phyloP scores from a whole-genome alignment of 805 yeast genomes.

The Wickerhamomyces strasburgensis region DNA sequence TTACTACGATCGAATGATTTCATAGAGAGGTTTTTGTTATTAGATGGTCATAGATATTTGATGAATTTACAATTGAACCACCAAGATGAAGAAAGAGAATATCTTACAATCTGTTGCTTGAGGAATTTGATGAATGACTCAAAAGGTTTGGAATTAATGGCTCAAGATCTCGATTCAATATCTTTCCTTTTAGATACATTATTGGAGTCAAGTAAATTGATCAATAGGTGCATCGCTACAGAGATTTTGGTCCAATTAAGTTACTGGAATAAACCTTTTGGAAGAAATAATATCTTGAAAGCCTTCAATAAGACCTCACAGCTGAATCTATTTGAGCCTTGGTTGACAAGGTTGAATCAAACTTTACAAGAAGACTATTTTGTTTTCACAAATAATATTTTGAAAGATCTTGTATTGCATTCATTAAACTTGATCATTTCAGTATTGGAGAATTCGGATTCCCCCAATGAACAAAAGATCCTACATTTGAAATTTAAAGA shows the following conservation, averaged over 20 bases:
- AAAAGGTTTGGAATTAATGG: slow-evolving; percentile 22
- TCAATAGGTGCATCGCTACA: slow-evolving; percentile 49
- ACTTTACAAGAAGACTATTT: slow-evolving; percentile 15
- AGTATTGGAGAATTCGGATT: slow-evolving; percentile 21
- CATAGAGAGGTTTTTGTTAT: slow-evolving; percentile 36
- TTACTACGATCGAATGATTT: slow-evolving; percentile 22
- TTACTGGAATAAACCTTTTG: slow-evolving; percentile 26
- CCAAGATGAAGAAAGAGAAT: slow-evolving; percentile 47
- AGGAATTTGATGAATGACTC: slow-evolving; percentile 40
- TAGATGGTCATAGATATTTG: slow-evolving; percentile 48
- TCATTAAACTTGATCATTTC: slow-evolving; percentile 21
- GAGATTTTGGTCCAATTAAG: slow-evolving; percentile 39
- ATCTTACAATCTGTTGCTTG: slow-evolving; percentile 44
- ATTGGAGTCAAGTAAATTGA: slow-evolving; percentile 44
- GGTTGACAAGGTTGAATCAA: slow-evolving; percentile 14
- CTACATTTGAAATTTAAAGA: slow-evolving; percentile 30
- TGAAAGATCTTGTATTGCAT: slow-evolving; percentile 18
- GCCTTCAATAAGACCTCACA: slow-evolving; percentile 18
- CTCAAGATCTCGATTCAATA: slow-evolving; percentile 20
- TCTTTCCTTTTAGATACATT: slow-evolving; percentile 39
- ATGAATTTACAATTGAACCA: slow-evolving; percentile 40
- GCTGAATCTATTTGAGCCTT: slow-evolving; percentile 17
- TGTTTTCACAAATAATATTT: slow-evolving; percentile 14
- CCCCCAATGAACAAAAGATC: slow-evolving; percentile 23
- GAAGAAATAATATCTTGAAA: slow-evolving; percentile 26